Conservation (phyloP, 805 yeast genomes). For the Pichia rugopelliculosa region DNA sequence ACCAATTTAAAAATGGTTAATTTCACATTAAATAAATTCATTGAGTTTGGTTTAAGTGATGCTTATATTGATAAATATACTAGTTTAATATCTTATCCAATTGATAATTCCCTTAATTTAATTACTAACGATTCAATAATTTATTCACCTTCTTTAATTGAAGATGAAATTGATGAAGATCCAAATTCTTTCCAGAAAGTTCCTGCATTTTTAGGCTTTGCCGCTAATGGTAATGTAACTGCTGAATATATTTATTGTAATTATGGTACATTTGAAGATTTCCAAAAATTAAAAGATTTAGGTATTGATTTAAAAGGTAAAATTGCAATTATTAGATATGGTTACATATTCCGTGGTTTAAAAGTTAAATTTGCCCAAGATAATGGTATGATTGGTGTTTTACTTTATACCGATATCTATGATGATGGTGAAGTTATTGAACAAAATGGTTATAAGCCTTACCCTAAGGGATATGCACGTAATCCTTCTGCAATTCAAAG, state of each 20-base stretch:
- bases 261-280: slow-evolving; percentile 60
- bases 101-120: slow-evolving; percentile 43
- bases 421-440: slow-evolving; percentile 50
- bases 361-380: slow-evolving; percentile 74
- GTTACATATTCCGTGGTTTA: slow-evolving; percentile 60
- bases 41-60: slow-evolving; percentile 48
- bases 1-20: slow-evolving; percentile 40
- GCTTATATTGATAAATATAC: slow-evolving; percentile 50
- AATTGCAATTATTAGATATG: slow-evolving; percentile 63
- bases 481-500: slow-evolving; percentile 72
- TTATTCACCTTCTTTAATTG: slow-evolving; percentile 47
- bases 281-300: slow-evolving; percentile 35
- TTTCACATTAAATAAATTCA: slow-evolving; percentile 53
- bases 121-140: slow-evolving; percentile 26
- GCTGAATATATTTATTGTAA: slow-evolving; percentile 60
- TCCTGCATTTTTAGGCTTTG: slow-evolving; percentile 72
- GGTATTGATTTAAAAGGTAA: slow-evolving; percentile 49
- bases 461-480: slow-evolving; percentile 73
- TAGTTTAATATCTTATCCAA: slow-evolving; percentile 58
- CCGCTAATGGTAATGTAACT: slow-evolving; percentile 70
- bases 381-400: slow-evolving; percentile 57
- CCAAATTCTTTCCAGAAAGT: slow-evolving; percentile 42
- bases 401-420: slow-evolving; percentile 63
- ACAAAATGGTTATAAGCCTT: slow-evolving; percentile 52
- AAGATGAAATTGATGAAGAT: slow-evolving; percentile 43